These are phyloP conservation scores for Didymellaceae sp. DNA, from an alignment of 2,329 filamentous ascomycete species.

Conservation along the genomic window DNA sequence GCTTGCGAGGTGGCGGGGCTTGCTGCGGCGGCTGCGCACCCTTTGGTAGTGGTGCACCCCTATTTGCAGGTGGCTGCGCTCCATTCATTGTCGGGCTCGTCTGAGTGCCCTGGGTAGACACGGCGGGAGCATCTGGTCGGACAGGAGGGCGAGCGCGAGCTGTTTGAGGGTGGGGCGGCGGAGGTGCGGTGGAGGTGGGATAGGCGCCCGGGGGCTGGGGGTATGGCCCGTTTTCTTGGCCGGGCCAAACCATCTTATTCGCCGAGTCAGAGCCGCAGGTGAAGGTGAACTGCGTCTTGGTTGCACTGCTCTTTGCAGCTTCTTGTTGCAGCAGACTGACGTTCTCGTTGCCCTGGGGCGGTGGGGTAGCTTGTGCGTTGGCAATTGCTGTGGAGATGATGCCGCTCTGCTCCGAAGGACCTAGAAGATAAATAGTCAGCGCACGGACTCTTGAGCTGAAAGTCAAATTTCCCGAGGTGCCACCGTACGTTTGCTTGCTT, in stretches of 20 bases:
- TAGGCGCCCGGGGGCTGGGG: constrained; percentile 49
- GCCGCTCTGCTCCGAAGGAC: constrained; percentile 64
- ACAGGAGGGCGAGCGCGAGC: constrained; percentile 39
- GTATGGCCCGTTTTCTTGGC: constrained; percentile 56
- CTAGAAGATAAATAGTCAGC: constrained; percentile 49
- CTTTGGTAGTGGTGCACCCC: constrained; percentile 46
- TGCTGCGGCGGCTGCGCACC: constrained; percentile 49
- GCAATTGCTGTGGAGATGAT: constrained; percentile 94
- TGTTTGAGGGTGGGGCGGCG: constrained; percentile 27
- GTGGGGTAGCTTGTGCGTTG: constrained; percentile 68
- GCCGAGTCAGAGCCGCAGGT: constrained; percentile 91
- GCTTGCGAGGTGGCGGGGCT: constrained; percentile 63
- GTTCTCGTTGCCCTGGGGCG: constrained; percentile 71
- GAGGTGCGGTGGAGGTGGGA: constrained; percentile 30
- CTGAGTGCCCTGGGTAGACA: constrained; percentile 62
- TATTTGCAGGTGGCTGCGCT: constrained; percentile 34
- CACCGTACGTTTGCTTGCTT: constrained; percentile 50
- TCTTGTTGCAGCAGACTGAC: constrained; percentile 78
- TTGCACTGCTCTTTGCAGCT: constrained; percentile 66
- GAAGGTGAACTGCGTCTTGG: constrained; percentile 93
- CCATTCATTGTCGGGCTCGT: constrained; percentile 61
- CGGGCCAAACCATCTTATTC: constrained; percentile 78
- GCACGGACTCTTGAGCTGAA: constrained; percentile 37
- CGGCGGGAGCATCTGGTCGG: constrained; percentile 46
- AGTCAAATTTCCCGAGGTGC: constrained; percentile 38